Evolutionary conservation across 2,329 filamentous ascomycete genomes (phyloP).

Genomic region (Emmonsia crescens): DNA sequence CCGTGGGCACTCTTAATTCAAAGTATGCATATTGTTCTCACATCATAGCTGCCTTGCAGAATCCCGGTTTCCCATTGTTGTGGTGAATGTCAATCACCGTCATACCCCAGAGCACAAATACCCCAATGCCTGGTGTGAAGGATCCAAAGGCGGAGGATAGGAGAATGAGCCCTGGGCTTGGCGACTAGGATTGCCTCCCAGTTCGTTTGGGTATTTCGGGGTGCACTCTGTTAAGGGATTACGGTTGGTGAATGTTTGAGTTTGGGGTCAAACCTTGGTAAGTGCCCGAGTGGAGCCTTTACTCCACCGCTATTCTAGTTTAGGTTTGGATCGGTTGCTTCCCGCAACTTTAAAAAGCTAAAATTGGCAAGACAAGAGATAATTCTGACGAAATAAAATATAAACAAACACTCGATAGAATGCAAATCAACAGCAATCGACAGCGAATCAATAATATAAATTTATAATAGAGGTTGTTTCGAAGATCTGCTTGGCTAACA

Average conservation of each 20-base stretch:
- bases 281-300: slow-evolving; percentile 11
- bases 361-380: too few species aligned
- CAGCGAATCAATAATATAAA: too few species aligned
- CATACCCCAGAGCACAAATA: slow-evolving; percentile 46
- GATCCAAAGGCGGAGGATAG: slow-evolving; percentile 21
- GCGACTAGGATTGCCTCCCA: slow-evolving; percentile 32
- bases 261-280: too few species aligned
- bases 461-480: too few species aligned
- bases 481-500: too few species aligned
- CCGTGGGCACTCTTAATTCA: slow-evolving; percentile 43
- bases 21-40: slow-evolving; percentile 45
- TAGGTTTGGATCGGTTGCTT: too few species aligned
- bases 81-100: slow-evolving; percentile 49
- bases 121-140: slow-evolving; percentile 38
- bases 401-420: too few species aligned
- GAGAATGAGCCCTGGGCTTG: slow-evolving; percentile 32
- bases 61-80: slow-evolving; percentile 26
- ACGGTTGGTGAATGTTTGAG: too few species aligned
- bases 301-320: too few species aligned
- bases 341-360: too few species aligned
- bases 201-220: slow-evolving; percentile 38
- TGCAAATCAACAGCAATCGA: too few species aligned
- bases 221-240: slow-evolving; percentile 40
- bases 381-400: too few species aligned
- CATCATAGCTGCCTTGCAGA: slow-evolving; percentile 31